phyloP scores from a whole-genome alignment of 805 yeast species.

The Blastobotrys muscicola region DNA sequence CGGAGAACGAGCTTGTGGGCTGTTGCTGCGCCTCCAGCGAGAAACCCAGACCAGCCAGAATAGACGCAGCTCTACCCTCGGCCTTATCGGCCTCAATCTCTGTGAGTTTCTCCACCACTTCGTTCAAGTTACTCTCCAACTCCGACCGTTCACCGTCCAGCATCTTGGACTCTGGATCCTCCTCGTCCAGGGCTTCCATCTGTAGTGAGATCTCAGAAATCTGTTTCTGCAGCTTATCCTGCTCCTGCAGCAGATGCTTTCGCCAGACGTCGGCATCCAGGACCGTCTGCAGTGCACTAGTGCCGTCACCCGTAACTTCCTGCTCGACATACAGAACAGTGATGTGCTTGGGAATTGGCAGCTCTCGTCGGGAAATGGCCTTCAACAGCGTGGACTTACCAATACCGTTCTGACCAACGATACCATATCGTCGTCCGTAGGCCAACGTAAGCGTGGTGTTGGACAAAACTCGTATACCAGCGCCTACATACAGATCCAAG shows the following conservation, averaged over 20 bases:
- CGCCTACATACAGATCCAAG: constrained; percentile 92
- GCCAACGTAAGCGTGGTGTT: constrained; percentile 82
- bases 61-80: constrained; percentile 92
- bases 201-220: constrained; percentile 64
- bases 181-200: constrained; percentile 29
- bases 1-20: constrained; percentile 88
- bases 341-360: constrained; percentile 89
- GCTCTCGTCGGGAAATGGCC: constrained; percentile 89
- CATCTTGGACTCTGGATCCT: constrained; percentile 48
- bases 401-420: constrained; percentile 98
- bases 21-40: constrained; percentile 72
- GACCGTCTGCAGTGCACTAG: constrained; percentile 86
- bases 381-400: constrained; percentile 93
- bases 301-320: constrained; percentile 91
- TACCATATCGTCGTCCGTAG: constrained; percentile 91
- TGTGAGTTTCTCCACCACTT: constrained; percentile 67
- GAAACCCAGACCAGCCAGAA: constrained; percentile 88
- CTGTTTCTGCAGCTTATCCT: constrained; percentile 50
- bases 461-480: constrained; percentile 83
- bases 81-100: constrained; percentile 98
- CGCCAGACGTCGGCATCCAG: constrained; percentile 99
- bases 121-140: constrained; percentile 66
- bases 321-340: constrained; percentile 96
- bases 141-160: constrained; percentile 88
- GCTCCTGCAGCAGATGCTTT: constrained; percentile 74